phyloP scores from a whole-genome alignment of 2,329 filamentous ascomycete genomes.

The Incumbomyces delicatus region DNA sequence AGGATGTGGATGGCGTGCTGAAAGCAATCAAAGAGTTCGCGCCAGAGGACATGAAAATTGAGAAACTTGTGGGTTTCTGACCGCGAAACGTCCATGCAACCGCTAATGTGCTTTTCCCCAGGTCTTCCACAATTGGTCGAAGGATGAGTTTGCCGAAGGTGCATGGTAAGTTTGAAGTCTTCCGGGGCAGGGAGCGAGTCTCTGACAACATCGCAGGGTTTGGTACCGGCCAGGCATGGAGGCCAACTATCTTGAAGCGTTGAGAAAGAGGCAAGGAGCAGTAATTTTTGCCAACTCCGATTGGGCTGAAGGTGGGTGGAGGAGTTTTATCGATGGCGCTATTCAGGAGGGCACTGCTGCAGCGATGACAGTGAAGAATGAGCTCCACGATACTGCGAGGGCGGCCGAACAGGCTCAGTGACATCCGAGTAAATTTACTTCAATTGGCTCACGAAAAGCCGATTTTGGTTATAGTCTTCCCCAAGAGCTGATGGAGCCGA shows the following conservation, averaged over 20 bases:
- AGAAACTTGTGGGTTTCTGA: constrained; percentile 18
- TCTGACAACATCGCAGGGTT: constrained; percentile 20
- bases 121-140: constrained; percentile 43
- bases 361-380: constrained; percentile 24
- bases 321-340: constrained; percentile 43
- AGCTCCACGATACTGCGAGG: too few relatives aligned
- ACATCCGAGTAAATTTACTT: too few relatives aligned
- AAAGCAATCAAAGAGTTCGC: constrained; percentile 27
- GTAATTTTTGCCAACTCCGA: constrained; percentile 40
- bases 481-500: too few relatives aligned
- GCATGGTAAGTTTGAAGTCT: constrained; percentile 24
- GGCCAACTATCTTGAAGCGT: constrained; percentile 30
- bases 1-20: constrained; percentile 28
- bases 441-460: too few relatives aligned
- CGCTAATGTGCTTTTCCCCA: too few relatives aligned
- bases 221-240: constrained; percentile 32
- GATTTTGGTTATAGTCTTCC: too few relatives aligned
- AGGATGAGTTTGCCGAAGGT: constrained; percentile 39
- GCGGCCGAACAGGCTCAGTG: too few relatives aligned
- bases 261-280: constrained; percentile 35
- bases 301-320: constrained; percentile 41
- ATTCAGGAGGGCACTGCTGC: constrained; percentile 38
- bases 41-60: constrained; percentile 22
- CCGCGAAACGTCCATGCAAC: too few relatives aligned
- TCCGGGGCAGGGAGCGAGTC: neutral